A percentile compares a stretch with the other conserved stretches of the same genome.
Evolutionary conservation across 2,329 filamentous ascomycete species (phyloP).

Genomic region (Cladophialophora chaetospira): DNA sequence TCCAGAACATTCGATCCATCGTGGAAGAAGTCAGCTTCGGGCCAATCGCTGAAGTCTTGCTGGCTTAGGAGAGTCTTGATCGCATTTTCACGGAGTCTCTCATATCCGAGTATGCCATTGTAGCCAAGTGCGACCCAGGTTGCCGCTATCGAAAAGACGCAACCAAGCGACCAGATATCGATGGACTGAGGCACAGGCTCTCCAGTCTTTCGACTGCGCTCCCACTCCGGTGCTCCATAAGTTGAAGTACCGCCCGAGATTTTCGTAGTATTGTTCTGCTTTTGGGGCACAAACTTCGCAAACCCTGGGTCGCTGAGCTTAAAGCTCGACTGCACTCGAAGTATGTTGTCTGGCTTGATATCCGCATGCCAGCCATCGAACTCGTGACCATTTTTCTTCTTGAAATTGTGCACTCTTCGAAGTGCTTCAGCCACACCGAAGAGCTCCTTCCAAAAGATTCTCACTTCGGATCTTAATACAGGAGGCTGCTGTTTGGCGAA

Average conservation of each 20-base stretch:
- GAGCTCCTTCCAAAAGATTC: background rate
- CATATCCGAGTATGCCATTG: conserved; percentile 37
- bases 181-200: conserved; percentile 36
- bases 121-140: conserved; percentile 43
- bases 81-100: conserved; percentile 27
- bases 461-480: background rate
- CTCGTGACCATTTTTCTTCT: background rate
- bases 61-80: conserved; percentile 4
- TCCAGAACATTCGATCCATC: background rate
- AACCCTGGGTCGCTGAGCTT: background rate
- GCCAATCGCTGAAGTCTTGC: background rate
- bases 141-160: conserved; percentile 44
- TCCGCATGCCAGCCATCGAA: background rate
- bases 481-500: background rate
- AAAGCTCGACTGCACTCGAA: background rate
- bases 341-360: background rate
- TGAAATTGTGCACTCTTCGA: background rate
- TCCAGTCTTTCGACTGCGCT: background rate
- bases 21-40: conserved; percentile 2
- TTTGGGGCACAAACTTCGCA: background rate
- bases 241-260: background rate
- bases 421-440: background rate
- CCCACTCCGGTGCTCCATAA: conserved; percentile 18
- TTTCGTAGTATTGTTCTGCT: background rate
- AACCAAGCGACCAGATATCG: conserved; percentile 47